Conservation (phyloP, 768 basidiomycete genomes). For the Gymnopilus dilepis region DNA sequence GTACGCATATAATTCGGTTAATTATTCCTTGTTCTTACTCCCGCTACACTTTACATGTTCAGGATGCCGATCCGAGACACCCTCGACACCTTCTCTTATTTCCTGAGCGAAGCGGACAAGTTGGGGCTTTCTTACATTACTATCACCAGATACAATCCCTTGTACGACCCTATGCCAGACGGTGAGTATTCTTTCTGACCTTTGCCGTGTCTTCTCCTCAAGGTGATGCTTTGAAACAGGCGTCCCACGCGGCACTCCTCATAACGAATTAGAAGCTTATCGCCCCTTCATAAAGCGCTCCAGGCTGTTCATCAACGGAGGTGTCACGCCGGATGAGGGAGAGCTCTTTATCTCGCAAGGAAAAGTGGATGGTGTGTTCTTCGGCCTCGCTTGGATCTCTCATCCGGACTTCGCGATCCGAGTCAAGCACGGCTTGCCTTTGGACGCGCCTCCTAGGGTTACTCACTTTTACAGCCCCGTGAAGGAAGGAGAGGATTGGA, state of each 20-base stretch:
- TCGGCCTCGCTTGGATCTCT: slow-evolving; percentile 43
- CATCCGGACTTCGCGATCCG: slow-evolving; percentile 50
- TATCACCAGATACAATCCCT: slow-evolving; percentile 33
- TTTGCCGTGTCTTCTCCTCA: no score
- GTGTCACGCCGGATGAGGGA: slow-evolving; percentile 42
- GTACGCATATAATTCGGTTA: slow-evolving; percentile 24
- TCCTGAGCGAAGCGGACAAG: slow-evolving; percentile 46
- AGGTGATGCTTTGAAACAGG: no score
- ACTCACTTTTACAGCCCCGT: slow-evolving; percentile 34
- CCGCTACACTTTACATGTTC: not conserved
- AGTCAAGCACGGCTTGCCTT: slow-evolving; percentile 37
- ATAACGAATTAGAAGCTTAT: slow-evolving; percentile 48
- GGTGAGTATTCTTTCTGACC: slow-evolving; percentile 24
- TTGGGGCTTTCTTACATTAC: slow-evolving; percentile 40
- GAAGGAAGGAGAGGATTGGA: slow-evolving; percentile 7
- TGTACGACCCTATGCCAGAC: slow-evolving; percentile 33
- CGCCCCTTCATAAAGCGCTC: slow-evolving; percentile 40
- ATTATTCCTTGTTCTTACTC: not conserved
- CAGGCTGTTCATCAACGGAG: slow-evolving; percentile 43
- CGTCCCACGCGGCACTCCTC: slow-evolving; percentile 4
- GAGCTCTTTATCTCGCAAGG: slow-evolving; percentile 38
- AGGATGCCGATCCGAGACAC: slow-evolving; percentile 53
- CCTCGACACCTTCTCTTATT: slow-evolving; percentile 47
- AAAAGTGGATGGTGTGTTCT: slow-evolving; percentile 41
- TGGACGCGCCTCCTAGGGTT: slow-evolving; percentile 37